Base-by-base conservation (phyloP, 2,329 filamentous ascomycete genomes). In the Elsinoe australis region DNA sequence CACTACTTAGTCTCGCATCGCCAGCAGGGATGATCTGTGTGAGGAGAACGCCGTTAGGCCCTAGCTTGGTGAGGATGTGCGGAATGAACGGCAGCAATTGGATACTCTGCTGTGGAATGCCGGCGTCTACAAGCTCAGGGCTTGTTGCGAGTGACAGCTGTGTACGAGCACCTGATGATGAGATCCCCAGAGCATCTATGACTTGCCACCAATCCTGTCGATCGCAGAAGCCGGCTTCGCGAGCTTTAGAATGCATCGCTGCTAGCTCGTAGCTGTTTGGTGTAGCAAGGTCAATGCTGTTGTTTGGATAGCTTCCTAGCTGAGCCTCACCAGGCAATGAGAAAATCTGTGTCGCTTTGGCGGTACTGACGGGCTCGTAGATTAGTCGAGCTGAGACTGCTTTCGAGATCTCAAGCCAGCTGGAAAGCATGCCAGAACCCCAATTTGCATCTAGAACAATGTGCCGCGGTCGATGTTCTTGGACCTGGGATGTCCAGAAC, bases 71-170 rank as follows among this genome's bases (percentile, higher is more conserved):
- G 32, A 94, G 68, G 22, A 96, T 78, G 2, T 79, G 86, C 0
- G 89, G 88, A 17, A 95, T 83, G 57, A 87, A 94, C 0, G 92
- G 92, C 1, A 95, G 75, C 15, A 98, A 76, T 58, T 92, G 86
- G 32, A 95, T 76, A 28, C 76, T 79, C 67, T 90, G 85, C 56
- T 94, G 83, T 0, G 90, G 87, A 9, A 95, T 77, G 1, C 90
- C 92, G 7, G 79, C 72, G 56, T 94, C 83, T 1, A 88, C 85
- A 46, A 95, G 71, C 2, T 73, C 71, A 0, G 67, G 59, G 1
- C 75, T 80, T 0, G 86, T 85, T n/a, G 88, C 70, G 3, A 75
- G 69, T 0, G 84, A 73, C 46, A 95, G 82, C 1, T 79, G 75
- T 21, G 88, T 81, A 45, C 87, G 73, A 1, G 87, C 83, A 3